Evolutionary conservation across 306 rosid species (phyloP).

Genomic region (barrel medic (Medicago truncatula)): MtrunA17r5.0-ANR NC_053043.1:4548001-4548500

Average conservation of each 20-base stretch:
- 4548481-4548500: neutral
- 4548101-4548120: conserved; percentile 39
- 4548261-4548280: conserved; percentile 27
- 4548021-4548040: conserved; percentile 47
- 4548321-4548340: neutral
- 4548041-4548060: conserved; percentile 38
- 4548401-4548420: neutral
- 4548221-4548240: conserved; percentile 53
- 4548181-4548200: conserved; percentile 49
- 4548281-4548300: conserved; percentile 23
- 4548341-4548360: conserved; percentile 40
- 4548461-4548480: neutral
- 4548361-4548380: neutral
- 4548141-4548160: conserved; percentile 42
- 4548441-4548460: neutral
- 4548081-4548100: conserved; percentile 39
- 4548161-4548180: conserved; percentile 9
- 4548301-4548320: conserved; percentile 32
- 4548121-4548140: conserved; percentile 54
- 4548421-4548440: neutral
- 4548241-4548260: conserved; percentile 47
- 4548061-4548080: conserved; percentile 30
- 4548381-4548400: neutral
- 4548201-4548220: conserved; percentile 61
- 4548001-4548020: conserved; percentile 40